Evolutionary conservation across 2,329 filamentous ascomycete species (phyloP).

Genomic region (Alternaria infectoria): DNA sequence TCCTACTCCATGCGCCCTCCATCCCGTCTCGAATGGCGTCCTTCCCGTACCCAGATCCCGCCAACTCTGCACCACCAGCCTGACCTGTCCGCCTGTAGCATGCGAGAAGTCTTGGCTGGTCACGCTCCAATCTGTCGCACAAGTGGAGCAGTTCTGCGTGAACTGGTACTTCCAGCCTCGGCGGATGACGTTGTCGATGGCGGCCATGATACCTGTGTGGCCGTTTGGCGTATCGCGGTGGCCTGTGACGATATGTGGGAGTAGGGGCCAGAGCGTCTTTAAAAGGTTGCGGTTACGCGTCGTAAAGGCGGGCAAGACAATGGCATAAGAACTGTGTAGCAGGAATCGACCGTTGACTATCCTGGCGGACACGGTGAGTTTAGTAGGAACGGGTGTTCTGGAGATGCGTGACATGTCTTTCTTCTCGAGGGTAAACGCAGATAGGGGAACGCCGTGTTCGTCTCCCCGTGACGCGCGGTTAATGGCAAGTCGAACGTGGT

Average conservation of each 20-base stretch:
- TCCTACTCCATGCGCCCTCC: conserved; percentile 38
- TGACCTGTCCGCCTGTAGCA: conserved; percentile 16
- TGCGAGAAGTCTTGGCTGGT: conserved; percentile 3
- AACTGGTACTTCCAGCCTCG: conserved; percentile 21
- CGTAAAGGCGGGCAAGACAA: conserved; percentile 21
- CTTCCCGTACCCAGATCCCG: conserved; percentile 32
- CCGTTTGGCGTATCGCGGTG: conserved; percentile 33
- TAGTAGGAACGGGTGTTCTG: conserved; percentile 17
- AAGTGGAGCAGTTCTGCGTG: conserved; percentile 29
- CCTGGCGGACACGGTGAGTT: conserved; percentile 16
- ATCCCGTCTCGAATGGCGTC: conserved; percentile 32
- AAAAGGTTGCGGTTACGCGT: conserved; percentile 15
- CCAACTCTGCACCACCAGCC: conserved; percentile 30
- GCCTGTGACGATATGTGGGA: conserved; percentile 35
- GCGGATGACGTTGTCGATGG: conserved; percentile 27
- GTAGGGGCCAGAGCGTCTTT: conserved; percentile 18
- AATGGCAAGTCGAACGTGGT: conserved; percentile 39
- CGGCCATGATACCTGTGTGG: conserved; percentile 29
- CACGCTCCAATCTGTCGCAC: conserved; percentile 38
- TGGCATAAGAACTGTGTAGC: conserved; percentile 24
- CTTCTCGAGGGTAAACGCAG: conserved; percentile 17
- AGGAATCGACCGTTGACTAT: conserved; percentile 24
- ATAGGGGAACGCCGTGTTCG: conserved; percentile 32
- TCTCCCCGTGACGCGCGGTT: conserved; percentile 24
- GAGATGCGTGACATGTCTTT: conserved; percentile 18